phyloP scores from a whole-genome alignment of 2,329 filamentous ascomycete genomes.

The Fusarium duplospermum region DNA sequence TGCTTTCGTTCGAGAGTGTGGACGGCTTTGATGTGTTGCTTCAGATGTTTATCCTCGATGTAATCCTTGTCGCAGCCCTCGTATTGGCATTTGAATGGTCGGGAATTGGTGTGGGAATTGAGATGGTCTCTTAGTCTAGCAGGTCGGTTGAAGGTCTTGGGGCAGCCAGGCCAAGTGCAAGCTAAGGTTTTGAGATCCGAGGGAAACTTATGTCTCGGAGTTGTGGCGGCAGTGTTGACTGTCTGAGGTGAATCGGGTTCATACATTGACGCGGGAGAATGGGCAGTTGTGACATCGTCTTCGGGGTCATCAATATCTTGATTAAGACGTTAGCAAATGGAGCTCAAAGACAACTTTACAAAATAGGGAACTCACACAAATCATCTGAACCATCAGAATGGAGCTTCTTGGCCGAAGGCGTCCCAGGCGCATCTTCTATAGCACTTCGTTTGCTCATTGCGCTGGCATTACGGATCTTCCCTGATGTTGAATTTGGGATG shows the following conservation, averaged over 20 bases:
- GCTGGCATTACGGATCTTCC: conserved; percentile 29
- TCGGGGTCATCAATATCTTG: conserved; percentile 48
- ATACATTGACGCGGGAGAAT: conserved; percentile 49
- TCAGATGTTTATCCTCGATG: conserved; percentile 85
- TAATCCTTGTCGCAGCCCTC: conserved; percentile 84
- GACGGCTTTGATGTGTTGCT: conserved; percentile 84
- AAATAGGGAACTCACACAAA: conserved; percentile 34
- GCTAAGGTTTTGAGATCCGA: conserved; percentile 81
- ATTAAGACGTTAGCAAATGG: conserved; percentile 15
- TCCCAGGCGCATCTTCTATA: conserved; percentile 35
- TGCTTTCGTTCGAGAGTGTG: conserved; percentile 79
- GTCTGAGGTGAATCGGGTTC: conserved; percentile 49
- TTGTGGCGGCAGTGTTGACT: conserved; percentile 47
- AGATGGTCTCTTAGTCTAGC: conserved; percentile 83
- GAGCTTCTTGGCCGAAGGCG: conserved; percentile 45
- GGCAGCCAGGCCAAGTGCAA: conserved; percentile 80
- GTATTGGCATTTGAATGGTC: conserved; percentile 79
- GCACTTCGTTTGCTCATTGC: conserved; percentile 51
- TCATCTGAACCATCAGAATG: conserved; percentile 29
- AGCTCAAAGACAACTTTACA: background rate
- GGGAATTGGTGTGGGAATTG: conserved; percentile 86
- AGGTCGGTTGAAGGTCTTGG: conserved; percentile 88
- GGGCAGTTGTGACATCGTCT: conserved; percentile 47
- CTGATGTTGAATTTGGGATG: conserved; percentile 16
- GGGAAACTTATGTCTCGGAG: conserved; percentile 67